Evolutionary conservation across 345 rosid species (phyloP).

Genomic region (Trapa bicornis): DNA sequence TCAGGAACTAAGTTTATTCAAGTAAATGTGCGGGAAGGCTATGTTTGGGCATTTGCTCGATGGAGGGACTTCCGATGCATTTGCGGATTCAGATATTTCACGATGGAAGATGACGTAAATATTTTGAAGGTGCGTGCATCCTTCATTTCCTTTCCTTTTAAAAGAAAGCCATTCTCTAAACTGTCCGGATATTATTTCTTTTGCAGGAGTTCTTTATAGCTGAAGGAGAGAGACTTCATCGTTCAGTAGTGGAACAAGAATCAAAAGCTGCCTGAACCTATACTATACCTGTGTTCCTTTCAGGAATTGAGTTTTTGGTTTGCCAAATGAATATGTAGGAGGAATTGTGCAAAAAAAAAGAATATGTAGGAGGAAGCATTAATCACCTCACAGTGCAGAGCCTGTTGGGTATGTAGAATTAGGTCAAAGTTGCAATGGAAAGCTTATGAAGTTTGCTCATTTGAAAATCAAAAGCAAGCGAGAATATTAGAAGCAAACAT

Average conservation of each 20-base stretch:
- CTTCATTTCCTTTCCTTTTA: constrained; percentile 2
- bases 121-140: constrained; percentile 43
- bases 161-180: background rate
- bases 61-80: constrained; percentile 93
- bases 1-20: constrained; percentile 4
- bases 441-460: too few relatives aligned
- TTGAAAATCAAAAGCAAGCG: too few relatives aligned
- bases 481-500: too few relatives aligned
- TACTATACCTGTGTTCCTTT: constrained; percentile 59
- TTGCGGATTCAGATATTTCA: constrained; percentile 58
- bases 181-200: background rate
- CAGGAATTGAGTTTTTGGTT: constrained; percentile 22
- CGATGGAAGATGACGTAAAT: constrained; percentile 73
- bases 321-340: too few relatives aligned
- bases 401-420: too few relatives aligned
- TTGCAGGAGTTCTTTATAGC: constrained; percentile 84
- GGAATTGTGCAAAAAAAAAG: too few relatives aligned
- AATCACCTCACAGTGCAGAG: too few relatives aligned
- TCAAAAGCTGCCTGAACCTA: constrained; percentile 55
- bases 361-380: too few relatives aligned
- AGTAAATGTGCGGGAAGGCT: constrained; percentile 50
- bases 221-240: constrained; percentile 89
- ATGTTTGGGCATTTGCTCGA: constrained; percentile 69
- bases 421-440: too few relatives aligned
- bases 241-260: constrained; percentile 75